Evolutionary conservation across 306 rosid species (phyloP), one percentile per base, ranked within the genome.

Genomic region (Biancaea sappan): DNA sequence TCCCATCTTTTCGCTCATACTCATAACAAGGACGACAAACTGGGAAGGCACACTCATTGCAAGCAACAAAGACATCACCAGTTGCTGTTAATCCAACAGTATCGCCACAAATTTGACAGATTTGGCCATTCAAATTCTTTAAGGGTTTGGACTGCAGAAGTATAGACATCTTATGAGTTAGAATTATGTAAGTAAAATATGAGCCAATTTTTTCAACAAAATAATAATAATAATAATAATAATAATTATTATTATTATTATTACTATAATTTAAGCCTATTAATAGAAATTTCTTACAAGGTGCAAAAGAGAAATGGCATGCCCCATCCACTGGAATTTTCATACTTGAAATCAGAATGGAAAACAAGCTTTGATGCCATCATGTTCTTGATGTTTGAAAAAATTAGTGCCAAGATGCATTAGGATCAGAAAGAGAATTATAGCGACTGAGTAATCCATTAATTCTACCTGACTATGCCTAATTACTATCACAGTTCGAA

Each of bases 21-120:
- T 89, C 97, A 43, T 88, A 94, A 73, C 98, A 94, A 54, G 90
- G 88, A 46, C 90, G 85, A 67, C 98, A 94, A 41, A 94, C 91
- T 60, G 97, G 93, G 85, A 88, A 94, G 18, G 96, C 91, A 76
- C 98, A 94, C 81, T 94, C 98, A 43, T 94, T 85, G 86, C 98
- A 94, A 72, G 97, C 97, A 66, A 90, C 92, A 70, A 94, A 94
- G 32, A 90, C 85, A 41, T 90, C 96, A 1, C 95, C 98, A 0
- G 81, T 46, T 57, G 91, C 93, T 29, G 94, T 84, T 61, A 83
- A 87, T 58, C 97, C 97, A 74, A 91, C 89, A 32, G 83, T 67
- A 77, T 92, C 98, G n/a, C 97, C 95, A 59, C 98, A 94, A 57
- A 91, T 87, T 83, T 90, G 91, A 82, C 98, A 94, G 58, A 85